Evolutionary conservation across 176 grass and related monocot species (phyloP).

Genomic region (Coix lacrymajobi): DNA sequence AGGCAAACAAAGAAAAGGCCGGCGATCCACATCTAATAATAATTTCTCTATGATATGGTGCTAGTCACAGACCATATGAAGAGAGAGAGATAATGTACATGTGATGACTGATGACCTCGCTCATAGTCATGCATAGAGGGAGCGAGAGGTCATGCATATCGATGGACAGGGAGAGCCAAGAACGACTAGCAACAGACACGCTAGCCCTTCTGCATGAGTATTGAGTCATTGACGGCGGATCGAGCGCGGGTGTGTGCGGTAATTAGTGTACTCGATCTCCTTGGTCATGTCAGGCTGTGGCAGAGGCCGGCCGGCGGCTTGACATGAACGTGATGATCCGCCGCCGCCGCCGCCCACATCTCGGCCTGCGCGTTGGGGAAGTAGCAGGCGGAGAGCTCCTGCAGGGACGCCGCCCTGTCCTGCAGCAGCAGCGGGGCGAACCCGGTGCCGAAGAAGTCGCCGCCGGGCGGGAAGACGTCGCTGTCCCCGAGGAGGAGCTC

Average conservation of each 20-base stretch:
- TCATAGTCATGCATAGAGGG: background rate
- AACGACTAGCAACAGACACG: background rate
- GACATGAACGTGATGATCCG: background rate
- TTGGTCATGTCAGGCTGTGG: conserved; percentile 44
- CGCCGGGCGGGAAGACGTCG: conserved; percentile 13
- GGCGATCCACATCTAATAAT: conserved; percentile 22
- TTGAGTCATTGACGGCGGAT: background rate
- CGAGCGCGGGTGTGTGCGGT: background rate
- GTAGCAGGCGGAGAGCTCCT: conserved; percentile 48
- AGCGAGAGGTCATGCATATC: background rate
- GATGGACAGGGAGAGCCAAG: background rate
- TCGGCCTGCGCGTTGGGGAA: conserved; percentile 43
- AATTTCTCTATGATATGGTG: conserved; percentile 9
- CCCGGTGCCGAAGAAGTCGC: conserved; percentile 33
- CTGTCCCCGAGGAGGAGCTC: conserved; percentile 40
- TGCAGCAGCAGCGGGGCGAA: conserved; percentile 23
- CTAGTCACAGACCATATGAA: background rate
- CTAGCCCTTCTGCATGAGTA: background rate
- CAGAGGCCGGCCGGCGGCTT: conserved; percentile 42
- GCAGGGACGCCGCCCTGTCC: conserved; percentile 7
- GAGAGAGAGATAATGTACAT: conserved; percentile 39
- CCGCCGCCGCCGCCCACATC: conserved; percentile 23
- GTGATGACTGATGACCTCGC: conserved; percentile 26
- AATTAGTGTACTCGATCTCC: background rate
- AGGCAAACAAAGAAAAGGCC: background rate